A percentile compares a stretch with the other conserved stretches of the same genome.
phyloP scores from a whole-genome alignment of 176 grass and related monocot species.

The Rhynchospora breviuscula region DNA sequence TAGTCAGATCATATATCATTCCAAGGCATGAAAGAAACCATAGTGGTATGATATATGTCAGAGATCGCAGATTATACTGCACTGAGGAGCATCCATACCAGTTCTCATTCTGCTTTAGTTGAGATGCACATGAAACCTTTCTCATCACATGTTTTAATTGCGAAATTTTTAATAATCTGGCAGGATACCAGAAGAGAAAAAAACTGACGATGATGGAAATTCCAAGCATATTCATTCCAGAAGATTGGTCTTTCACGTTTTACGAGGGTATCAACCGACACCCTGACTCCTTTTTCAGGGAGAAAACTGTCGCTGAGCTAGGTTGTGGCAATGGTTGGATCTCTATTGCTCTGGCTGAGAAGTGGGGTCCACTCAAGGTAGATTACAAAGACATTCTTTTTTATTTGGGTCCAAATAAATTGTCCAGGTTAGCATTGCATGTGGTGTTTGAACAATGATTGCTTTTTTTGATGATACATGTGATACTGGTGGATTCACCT shows the following conservation, averaged over 20 bases:
- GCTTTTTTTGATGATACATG: neutral
- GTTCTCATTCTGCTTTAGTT: neutral
- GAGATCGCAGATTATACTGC: neutral
- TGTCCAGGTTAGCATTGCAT: neutral
- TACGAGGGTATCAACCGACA: conserved; percentile 93
- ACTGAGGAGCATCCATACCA: neutral
- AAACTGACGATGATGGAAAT: conserved; percentile 98
- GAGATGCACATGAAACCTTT: neutral
- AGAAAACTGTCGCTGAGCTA: conserved; percentile 72
- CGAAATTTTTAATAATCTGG: conserved; percentile 23
- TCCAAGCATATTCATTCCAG: conserved; percentile 97
- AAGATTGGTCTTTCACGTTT: conserved; percentile 99
- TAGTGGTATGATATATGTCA: neutral
- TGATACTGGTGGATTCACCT: neutral
- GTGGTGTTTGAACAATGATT: neutral
- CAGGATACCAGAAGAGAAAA: conserved; percentile 75
- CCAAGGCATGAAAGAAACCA: neutral
- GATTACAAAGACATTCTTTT: neutral
- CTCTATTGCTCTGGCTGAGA: conserved; percentile 92
- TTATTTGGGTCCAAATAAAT: neutral
- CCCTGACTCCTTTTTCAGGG: conserved; percentile 82
- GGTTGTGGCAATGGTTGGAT: conserved; percentile 99
- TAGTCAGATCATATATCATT: neutral
- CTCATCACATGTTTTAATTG: neutral
- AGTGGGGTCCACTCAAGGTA: conserved; percentile 88